Base-by-base conservation (phyloP, 352 stramenopile species). In the Globisporangium viniferum region DNA sequence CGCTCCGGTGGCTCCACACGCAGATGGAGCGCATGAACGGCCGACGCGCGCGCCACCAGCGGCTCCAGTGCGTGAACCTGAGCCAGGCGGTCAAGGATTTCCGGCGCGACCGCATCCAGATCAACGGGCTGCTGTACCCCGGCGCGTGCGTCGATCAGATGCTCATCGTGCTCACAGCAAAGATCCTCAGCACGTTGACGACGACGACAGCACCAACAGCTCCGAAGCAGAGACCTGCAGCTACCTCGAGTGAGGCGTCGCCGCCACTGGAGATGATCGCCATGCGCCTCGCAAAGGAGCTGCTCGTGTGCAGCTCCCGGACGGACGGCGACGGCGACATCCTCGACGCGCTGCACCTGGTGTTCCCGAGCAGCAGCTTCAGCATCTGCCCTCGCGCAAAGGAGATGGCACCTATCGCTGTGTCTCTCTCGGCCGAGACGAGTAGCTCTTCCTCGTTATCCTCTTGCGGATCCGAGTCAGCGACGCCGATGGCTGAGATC, bases 301-400 rank as follows among this genome's bases (percentile, higher is more conserved):
- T 93, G 18, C 72, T 93, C 10, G 73, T 93, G 22, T 78, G 72
- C 54, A 89, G 85, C 58, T 85, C 82, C 27, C 80, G 85, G 5
- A 93, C 82, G 3, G 74, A 89, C 27, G 82, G 82, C 5, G 82
- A 81, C 0, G 85, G 81, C 5, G 85, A 93, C 57, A 90, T 93
- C 48, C 70, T 90, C 5, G 83, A 93, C 61, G 77, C 77, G 2
- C 72, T 92, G 46, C 79, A 89, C 29, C 46, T 88, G 1, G 65
- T 89, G 24, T 74, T 92, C 57, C 69, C 71, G 8, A 81, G 68
- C 33, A 68, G 82, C 15, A 70, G 76, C 9, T 84, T 79, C 59
- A 89, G 71, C 62, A 78, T 92, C 18, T 92, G 82, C 41, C 82
- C 83, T 2, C 76, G 88, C 33, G 60, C 77, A 35, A 62, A 49